phyloP scores from a whole-genome alignment of 2,329 filamentous ascomycete species.

The Colletotrichum phormii region DNA sequence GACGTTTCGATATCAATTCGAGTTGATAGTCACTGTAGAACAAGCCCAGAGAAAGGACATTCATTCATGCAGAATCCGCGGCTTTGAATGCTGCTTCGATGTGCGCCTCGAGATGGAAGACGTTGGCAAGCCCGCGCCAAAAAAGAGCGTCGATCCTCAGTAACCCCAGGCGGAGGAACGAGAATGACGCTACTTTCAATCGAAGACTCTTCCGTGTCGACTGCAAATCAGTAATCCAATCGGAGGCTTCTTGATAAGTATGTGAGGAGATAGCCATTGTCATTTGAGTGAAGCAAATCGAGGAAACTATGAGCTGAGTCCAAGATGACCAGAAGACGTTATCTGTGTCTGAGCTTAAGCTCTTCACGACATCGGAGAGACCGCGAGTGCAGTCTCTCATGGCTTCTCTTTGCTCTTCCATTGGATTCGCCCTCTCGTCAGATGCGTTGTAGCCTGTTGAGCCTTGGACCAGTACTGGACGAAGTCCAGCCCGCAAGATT shows the following conservation, averaged over 20 bases:
- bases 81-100: constrained; percentile 25
- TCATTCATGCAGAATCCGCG: neutral
- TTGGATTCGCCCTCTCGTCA: too few relatives aligned
- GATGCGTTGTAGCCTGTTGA: neutral
- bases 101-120: constrained; percentile 37
- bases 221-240: constrained; percentile 36
- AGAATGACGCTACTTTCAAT: constrained; percentile 37
- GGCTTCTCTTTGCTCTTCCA: neutral
- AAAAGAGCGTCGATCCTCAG: constrained; percentile 40
- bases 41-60: too few relatives aligned
- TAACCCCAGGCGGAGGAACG: constrained; percentile 37
- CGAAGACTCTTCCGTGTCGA: constrained; percentile 33
- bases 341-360: constrained; percentile 29
- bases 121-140: constrained; percentile 39
- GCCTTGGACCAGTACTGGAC: neutral
- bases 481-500: neutral
- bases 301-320: constrained; percentile 37
- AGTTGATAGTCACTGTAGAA: too few relatives aligned
- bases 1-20: too few relatives aligned
- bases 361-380: neutral
- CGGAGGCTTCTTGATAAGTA: constrained; percentile 23
- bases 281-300: constrained; percentile 37
- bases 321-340: constrained; percentile 39
- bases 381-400: neutral
- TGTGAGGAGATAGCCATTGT: constrained; percentile 28